A percentile compares a stretch with the other conserved stretches of the same genome.
phyloP scores from a whole-genome alignment of 345 rosid species.

The Odontarrhena argentea region DNA sequence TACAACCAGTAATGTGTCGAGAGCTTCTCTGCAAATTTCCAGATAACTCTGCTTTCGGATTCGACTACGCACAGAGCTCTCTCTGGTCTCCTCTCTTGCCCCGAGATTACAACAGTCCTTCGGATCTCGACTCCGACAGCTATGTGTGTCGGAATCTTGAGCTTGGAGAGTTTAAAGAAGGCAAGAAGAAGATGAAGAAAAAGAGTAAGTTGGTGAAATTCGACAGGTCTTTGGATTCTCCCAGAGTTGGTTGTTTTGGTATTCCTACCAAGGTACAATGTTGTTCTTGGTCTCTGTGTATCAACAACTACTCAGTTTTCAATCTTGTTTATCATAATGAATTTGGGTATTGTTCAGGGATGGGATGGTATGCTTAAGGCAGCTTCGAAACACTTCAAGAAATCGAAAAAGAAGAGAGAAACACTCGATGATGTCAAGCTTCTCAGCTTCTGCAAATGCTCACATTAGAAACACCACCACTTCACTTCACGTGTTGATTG shows the following conservation, averaged over 20 bases:
- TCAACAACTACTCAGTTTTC: neutral
- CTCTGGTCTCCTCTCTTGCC: conserved; percentile 90
- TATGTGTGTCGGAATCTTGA: conserved; percentile 44
- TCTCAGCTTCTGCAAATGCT: conserved; percentile 46
- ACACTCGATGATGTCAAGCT: conserved; percentile 46
- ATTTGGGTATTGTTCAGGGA: conserved; percentile 48
- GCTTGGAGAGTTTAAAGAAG: conserved; percentile 38
- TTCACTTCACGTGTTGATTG: neutral
- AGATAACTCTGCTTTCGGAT: conserved; percentile 70
- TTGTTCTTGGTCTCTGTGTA: neutral
- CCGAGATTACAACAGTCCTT: conserved; percentile 47
- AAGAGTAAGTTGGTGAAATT: conserved; percentile 39
- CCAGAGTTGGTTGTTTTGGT: conserved; percentile 51
- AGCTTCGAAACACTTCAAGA: conserved; percentile 81
- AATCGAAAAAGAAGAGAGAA: conserved; percentile 59
- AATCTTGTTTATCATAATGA: neutral
- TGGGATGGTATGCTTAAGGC: conserved; percentile 73
- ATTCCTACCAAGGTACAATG: conserved; percentile 52
- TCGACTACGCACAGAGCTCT: conserved; percentile 80
- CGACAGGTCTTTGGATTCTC: conserved; percentile 39
- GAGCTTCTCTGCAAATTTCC: conserved; percentile 88
- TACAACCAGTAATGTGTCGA: conserved; percentile 66
- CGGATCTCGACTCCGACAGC: conserved; percentile 49
- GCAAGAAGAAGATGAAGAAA: conserved; percentile 31
- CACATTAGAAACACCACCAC: neutral